Base-by-base conservation (phyloP, 192 early-diverging fungal genomes). In the Backusella tuberculispora region DNA sequence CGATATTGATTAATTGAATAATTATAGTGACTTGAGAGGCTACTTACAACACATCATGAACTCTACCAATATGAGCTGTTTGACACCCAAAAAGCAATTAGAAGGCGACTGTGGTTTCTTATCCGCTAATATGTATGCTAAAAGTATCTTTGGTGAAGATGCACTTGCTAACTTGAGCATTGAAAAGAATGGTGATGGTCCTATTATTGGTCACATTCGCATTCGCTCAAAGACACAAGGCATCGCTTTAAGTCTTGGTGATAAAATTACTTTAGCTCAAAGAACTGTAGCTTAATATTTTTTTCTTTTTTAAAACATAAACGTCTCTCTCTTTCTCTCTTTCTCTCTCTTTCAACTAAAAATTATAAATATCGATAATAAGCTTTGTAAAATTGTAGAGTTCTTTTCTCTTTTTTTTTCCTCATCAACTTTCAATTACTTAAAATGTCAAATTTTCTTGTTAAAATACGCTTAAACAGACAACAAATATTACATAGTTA, bases 151-250 rank as follows among this genome's bases (percentile, higher is more conserved):
- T 88, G 98, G 98, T 56, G 98, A 99, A 80, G 98, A 98, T 85
- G 96, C 98, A 10, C 85, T 99, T 79, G 98, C 98, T 41, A 99
- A 98, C 81, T 90, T 98, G 73, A 96, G 94, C 74, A 91, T 99
- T 63, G 98, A 99, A 80, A 86, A 89, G 75, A 90, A 87, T 53
- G 86, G 85, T 21, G 85, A 88, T 44, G 88, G 88, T 43, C 86
- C 91, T 0, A 96, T 99, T 70, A 90, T 91, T 19, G 98, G 96
- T 7, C 98, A 99, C 83, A 97, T 99, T 66, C 89, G 97, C 45
- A 99, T 98, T 79, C 88, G 98, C 17, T 94, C 92, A 73, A 98
- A 99, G 87, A 98, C 97, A 7, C 98, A 98, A 88, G 98, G 98
- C 37, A 97, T 99, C 84, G 98, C 97, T 9, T 88, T 99, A 48